These are phyloP conservation scores for Cyclotella kingstonii DNA, from an alignment of 108 stramenopile genomes.

Conservation along the genomic window DNA sequence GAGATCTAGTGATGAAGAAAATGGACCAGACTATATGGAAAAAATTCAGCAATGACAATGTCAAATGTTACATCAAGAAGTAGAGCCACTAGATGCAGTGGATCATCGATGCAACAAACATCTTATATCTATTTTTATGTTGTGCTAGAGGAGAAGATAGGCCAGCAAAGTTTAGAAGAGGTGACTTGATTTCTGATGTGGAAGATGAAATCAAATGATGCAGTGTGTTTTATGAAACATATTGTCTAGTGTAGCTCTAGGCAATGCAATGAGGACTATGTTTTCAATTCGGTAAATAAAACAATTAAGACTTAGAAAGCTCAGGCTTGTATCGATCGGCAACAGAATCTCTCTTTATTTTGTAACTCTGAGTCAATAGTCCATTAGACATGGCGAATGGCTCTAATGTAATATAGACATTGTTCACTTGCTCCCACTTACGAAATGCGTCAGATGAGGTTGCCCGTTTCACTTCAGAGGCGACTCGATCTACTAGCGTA, in stretches of 20 bases:
- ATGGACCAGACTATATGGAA: constrained; percentile 18
- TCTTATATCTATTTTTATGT: too few species aligned
- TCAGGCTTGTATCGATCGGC: constrained; percentile 68
- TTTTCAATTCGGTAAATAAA: too few species aligned
- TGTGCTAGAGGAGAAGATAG: too few species aligned
- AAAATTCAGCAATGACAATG: background rate
- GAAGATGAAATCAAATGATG: too few species aligned
- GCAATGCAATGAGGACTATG: too few species aligned
- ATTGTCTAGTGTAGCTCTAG: too few species aligned
- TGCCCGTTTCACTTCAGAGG: constrained; percentile 51
- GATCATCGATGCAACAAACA: constrained; percentile 20
- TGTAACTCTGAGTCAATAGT: constrained; percentile 92
- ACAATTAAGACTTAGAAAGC: constrained; percentile 40
- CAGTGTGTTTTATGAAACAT: too few species aligned
- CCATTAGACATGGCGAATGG: constrained; percentile 96
- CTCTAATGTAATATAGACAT: constrained; percentile 81
- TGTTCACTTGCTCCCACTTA: constrained; percentile 77
- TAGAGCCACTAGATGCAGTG: constrained; percentile 33
- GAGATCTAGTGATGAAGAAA: constrained; percentile 2
- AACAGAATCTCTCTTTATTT: constrained; percentile 90
- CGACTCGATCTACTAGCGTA: constrained; percentile 45
- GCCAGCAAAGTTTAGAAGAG: too few species aligned
- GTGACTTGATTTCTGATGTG: too few species aligned
- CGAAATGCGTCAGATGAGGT: constrained; percentile 59
- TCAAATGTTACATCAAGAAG: constrained; percentile 25